Conservation (phyloP, 2,329 filamentous ascomycete species). For the Fusarium cyanostomum region DNA sequence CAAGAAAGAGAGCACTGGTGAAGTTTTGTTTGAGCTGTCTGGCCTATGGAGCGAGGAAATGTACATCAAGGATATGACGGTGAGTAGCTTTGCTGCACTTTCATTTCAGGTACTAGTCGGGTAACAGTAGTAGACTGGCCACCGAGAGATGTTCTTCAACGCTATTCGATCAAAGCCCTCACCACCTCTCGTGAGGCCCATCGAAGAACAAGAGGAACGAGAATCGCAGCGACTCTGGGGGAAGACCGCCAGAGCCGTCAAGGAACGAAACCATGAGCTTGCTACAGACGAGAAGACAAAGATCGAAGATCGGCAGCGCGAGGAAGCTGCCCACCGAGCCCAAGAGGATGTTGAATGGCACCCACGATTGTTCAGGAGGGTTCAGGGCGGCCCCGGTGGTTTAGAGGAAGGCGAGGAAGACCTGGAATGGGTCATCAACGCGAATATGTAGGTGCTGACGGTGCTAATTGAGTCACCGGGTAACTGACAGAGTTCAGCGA, state of each 20-base stretch:
- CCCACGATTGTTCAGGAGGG: conserved; percentile 82
- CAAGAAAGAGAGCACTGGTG: conserved; percentile 86
- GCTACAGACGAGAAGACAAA: conserved; percentile 97
- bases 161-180: conserved; percentile 81
- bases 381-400: conserved; percentile 75
- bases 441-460: conserved; percentile 72
- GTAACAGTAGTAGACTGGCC: conserved; percentile 72
- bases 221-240: conserved; percentile 92
- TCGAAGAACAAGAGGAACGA: conserved; percentile 86
- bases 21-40: conserved; percentile 88
- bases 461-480: not conserved
- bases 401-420: conserved; percentile 85
- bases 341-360: conserved; percentile 88
- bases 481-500: conserved; percentile 44
- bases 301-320: conserved; percentile 91
- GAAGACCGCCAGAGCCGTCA: conserved; percentile 82
- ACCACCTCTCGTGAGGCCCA: conserved; percentile 75
- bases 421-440: conserved; percentile 94
- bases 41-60: conserved; percentile 96
- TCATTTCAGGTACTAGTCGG: not conserved
- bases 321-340: conserved; percentile 82
- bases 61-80: conserved; percentile 84
- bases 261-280: conserved; percentile 83
- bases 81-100: conserved; percentile 53
- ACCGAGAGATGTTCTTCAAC: conserved; percentile 90